These are phyloP conservation scores for Neodidymelliopsis sp. DNA, from an alignment of 2,329 filamentous ascomycete species.

Conservation along the genomic window DNA sequence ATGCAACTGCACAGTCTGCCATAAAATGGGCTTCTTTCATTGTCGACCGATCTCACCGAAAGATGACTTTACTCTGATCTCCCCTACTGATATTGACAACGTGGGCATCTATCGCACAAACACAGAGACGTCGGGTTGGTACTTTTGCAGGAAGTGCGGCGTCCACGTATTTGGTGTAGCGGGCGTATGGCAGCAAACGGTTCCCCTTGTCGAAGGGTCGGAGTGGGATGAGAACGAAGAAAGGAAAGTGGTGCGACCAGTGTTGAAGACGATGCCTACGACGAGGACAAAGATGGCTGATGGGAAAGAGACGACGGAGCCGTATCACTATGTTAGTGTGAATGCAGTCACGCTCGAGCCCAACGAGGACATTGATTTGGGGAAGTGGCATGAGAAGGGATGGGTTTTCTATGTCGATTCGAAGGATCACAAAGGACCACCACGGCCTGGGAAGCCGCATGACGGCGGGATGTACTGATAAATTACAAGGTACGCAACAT, in stretches of 20 bases:
- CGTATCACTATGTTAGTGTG: slow-evolving; percentile 40
- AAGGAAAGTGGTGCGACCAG: slow-evolving; percentile 26
- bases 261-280: slow-evolving; percentile 31
- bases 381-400: slow-evolving; percentile 44
- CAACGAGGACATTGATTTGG: slow-evolving; percentile 37
- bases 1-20: slow-evolving; percentile 61
- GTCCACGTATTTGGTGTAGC: slow-evolving; percentile 54
- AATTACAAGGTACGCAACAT: background rate
- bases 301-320: slow-evolving; percentile 23
- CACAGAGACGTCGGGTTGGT: slow-evolving; percentile 48
- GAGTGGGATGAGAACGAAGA: slow-evolving; percentile 18
- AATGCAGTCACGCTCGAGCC: slow-evolving; percentile 45
- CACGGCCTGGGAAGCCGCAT: slow-evolving; percentile 9
- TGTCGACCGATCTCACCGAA: slow-evolving; percentile 48
- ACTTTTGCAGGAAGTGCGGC: slow-evolving; percentile 59
- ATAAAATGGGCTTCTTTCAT: slow-evolving; percentile 59
- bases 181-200: slow-evolving; percentile 31
- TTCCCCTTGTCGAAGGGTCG: slow-evolving; percentile 34
- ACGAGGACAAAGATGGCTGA: slow-evolving; percentile 16
- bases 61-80: slow-evolving; percentile 58
- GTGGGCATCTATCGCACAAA: slow-evolving; percentile 54
- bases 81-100: slow-evolving; percentile 46
- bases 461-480: slow-evolving; percentile 21
- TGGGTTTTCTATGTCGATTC: slow-evolving; percentile 44
- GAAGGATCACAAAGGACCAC: slow-evolving; percentile 7